phyloP scores from a whole-genome alignment of 2,329 filamentous ascomycete species.

The Calonectria pteridis region DNA sequence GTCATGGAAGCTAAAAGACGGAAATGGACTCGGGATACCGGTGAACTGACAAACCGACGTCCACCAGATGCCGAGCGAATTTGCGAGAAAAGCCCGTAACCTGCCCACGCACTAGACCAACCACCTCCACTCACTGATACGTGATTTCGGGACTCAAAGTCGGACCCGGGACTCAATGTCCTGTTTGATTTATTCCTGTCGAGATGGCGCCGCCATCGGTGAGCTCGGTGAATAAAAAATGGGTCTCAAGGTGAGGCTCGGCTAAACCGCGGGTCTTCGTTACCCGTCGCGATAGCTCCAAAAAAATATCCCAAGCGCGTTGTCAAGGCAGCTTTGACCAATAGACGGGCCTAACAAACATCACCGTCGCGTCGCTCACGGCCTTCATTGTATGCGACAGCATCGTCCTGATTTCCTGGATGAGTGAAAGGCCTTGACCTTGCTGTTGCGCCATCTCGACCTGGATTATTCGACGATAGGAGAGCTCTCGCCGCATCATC shows the following conservation, averaged over 20 bases:
- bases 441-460: constrained; percentile 27
- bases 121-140: not conserved
- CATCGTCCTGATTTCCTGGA: constrained; percentile 5
- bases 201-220: not conserved
- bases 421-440: constrained; percentile 18
- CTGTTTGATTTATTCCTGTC: not conserved
- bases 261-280: constrained; percentile 40
- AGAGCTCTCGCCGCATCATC: constrained; percentile 35
- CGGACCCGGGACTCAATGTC: not conserved
- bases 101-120: constrained; percentile 12
- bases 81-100: constrained; percentile 20
- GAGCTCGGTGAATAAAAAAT: constrained; percentile 8
- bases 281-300: constrained; percentile 46
- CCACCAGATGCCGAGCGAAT: constrained; percentile 19
- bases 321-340: constrained; percentile 32
- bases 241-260: constrained; percentile 22
- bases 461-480: constrained; percentile 22
- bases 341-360: constrained; percentile 31
- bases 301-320: constrained; percentile 46
- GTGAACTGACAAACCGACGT: constrained; percentile 6
- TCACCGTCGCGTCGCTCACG: constrained; percentile 27
- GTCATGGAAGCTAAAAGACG: constrained; percentile 19
- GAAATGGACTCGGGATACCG: constrained; percentile 14
- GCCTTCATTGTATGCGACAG: constrained; percentile 30
- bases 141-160: not conserved